Conservation (phyloP, 345 rosid genomes). For the Erucastrum elatum region DNA sequence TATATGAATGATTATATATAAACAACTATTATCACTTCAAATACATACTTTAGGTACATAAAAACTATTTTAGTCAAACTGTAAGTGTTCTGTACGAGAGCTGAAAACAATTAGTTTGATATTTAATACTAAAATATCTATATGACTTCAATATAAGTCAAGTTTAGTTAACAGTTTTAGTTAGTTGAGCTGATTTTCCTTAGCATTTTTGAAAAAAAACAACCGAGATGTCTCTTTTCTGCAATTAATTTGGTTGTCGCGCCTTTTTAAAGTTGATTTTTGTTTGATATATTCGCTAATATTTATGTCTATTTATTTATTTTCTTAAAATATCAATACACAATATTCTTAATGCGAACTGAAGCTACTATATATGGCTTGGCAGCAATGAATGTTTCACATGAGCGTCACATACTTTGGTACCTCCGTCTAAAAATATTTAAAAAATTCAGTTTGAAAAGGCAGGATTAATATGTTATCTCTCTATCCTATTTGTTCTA, state of each 20-base stretch:
- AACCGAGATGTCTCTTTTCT: too few relatives aligned
- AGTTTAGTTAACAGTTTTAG: not conserved
- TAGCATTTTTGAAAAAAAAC: too few relatives aligned
- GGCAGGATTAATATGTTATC: too few relatives aligned
- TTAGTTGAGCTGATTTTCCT: not conserved
- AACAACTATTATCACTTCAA: not conserved
- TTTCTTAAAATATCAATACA: not conserved
- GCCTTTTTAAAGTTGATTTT: slow-evolving; percentile 2
- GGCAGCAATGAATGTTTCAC: not conserved
- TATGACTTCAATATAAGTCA: not conserved
- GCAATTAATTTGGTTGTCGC: not conserved
- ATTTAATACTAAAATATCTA: not conserved
- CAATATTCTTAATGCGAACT: not conserved
- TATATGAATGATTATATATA: not conserved
- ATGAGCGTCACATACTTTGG: not conserved
- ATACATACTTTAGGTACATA: not conserved
- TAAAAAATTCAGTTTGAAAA: too few relatives aligned
- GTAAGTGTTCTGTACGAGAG: not conserved
- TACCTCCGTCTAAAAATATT: not conserved
- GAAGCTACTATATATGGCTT: not conserved
- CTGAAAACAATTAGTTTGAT: not conserved
- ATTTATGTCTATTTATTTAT: not conserved
- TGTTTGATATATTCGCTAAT: not conserved
- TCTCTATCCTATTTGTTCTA: too few relatives aligned
- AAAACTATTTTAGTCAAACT: not conserved